Evolutionary conservation across 2,329 filamentous ascomycete species (phyloP).

Genomic region (Colletotrichum sp.): DNA sequence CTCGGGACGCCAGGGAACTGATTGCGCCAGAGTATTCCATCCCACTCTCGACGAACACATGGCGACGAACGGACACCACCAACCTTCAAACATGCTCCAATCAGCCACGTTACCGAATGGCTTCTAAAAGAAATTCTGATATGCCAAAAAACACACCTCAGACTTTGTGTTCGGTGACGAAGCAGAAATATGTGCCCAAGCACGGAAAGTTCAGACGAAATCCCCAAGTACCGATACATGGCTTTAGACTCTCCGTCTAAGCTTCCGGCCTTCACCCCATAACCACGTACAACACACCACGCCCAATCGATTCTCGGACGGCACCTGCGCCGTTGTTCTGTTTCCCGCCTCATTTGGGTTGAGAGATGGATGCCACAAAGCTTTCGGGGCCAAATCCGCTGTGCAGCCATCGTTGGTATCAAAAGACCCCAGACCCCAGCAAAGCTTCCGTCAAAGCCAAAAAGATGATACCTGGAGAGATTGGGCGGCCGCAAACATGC

Average conservation of each 20-base stretch:
- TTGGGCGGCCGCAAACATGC: background rate
- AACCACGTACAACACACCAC: background rate
- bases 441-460: background rate
- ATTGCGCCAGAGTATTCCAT: background rate
- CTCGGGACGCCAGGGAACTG: background rate
- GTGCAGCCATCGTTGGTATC: background rate
- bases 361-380: background rate
- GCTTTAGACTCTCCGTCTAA: background rate
- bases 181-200: background rate
- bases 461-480: background rate
- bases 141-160: background rate
- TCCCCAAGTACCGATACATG: background rate
- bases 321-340: conserved; percentile 1
- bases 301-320: conserved; percentile 13
- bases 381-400: background rate
- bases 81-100: background rate
- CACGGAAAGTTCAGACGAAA: conserved; percentile 8
- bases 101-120: background rate
- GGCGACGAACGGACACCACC: background rate
- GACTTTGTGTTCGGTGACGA: background rate
- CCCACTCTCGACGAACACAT: background rate
- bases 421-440: background rate
- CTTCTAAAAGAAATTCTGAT: background rate
- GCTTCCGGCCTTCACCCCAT: background rate
- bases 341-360: background rate